Evolutionary conservation across 495 filamentous ascomycete genomes (phyloP).

Genomic region (Hypoxylon subgilvum): DNA sequence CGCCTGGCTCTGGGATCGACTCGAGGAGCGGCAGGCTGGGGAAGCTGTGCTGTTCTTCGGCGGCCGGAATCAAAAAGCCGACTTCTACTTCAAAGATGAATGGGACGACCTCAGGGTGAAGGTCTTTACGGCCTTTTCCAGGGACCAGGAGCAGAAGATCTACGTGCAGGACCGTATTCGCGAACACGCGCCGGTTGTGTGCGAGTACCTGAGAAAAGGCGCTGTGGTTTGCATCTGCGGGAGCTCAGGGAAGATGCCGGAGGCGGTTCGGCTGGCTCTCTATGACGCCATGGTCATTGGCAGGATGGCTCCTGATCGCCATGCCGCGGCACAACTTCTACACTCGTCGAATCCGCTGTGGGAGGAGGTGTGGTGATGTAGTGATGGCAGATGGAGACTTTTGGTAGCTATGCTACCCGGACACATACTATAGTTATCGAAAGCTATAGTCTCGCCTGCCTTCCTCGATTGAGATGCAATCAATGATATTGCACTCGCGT

Average conservation of each 20-base stretch:
- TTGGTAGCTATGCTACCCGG: too few relatives aligned
- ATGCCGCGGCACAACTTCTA: slow-evolving; percentile 43
- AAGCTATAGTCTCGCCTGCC: too few relatives aligned
- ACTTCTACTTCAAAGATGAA: slow-evolving; percentile 82
- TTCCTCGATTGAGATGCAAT: too few relatives aligned
- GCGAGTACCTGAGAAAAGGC: slow-evolving; percentile 54
- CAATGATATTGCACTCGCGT: too few relatives aligned
- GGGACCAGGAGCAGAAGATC: slow-evolving; percentile 67
- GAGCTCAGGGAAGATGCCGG: slow-evolving; percentile 83
- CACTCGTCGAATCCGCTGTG: slow-evolving; percentile 42
- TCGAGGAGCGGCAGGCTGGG: slow-evolving; percentile 30
- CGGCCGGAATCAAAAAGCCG: slow-evolving; percentile 70
- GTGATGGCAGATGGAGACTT: too few relatives aligned
- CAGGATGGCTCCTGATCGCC: slow-evolving; percentile 31
- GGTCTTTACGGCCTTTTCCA: slow-evolving; percentile 82
- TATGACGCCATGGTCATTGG: slow-evolving; percentile 66
- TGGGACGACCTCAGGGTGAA: slow-evolving; percentile 60
- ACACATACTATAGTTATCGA: too few relatives aligned
- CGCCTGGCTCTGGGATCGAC: slow-evolving; percentile 74
- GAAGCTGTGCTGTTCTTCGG: slow-evolving; percentile 73
- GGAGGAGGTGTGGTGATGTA: slow-evolving; percentile 56
- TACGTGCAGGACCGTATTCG: slow-evolving; percentile 91
- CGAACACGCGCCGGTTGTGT: slow-evolving; percentile 63
- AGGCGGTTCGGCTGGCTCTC: slow-evolving; percentile 81
- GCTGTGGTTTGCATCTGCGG: slow-evolving; percentile 75